Conservation (phyloP, 2,329 filamentous ascomycete genomes). For the Fonsecaea pedrosoi region DNA sequence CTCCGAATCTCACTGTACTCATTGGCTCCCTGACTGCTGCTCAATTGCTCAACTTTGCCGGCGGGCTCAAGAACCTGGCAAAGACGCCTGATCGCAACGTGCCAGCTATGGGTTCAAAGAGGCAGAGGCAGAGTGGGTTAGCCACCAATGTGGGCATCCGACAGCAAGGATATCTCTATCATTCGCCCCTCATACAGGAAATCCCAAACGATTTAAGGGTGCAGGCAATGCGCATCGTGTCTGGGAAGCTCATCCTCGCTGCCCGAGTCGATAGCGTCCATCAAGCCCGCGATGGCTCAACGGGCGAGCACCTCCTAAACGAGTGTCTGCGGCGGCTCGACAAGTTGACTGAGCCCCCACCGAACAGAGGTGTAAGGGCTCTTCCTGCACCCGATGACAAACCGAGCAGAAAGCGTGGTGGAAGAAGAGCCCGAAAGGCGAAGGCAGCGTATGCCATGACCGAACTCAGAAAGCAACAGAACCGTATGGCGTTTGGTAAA, state of each 20-base stretch:
- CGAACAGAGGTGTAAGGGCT: conserved; percentile 85
- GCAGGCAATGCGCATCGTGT: conserved; percentile 93
- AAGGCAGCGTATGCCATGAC: conserved; percentile 98
- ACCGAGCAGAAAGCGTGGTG: conserved; percentile 88
- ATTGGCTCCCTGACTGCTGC: conserved; percentile 93
- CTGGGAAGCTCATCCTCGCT: conserved; percentile 91
- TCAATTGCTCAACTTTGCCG: conserved; percentile 93
- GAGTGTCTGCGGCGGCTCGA: conserved; percentile 85
- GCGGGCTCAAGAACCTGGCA: conserved; percentile 83
- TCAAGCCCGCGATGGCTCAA: conserved; percentile 78
- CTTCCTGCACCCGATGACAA: conserved; percentile 95
- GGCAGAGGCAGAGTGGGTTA: conserved; percentile 78
- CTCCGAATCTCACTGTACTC: conserved; percentile 87
- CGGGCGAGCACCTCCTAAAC: conserved; percentile 80
- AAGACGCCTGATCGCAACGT: conserved; percentile 95
- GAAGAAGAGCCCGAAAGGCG: conserved; percentile 85
- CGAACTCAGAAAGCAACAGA: conserved; percentile 92
- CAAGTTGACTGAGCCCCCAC: conserved; percentile 88
- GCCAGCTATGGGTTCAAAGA: conserved; percentile 87
- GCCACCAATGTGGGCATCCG: conserved; percentile 91
- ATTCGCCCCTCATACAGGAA: conserved; percentile 84
- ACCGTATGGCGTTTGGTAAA: conserved; percentile 93
- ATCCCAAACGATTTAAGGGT: conserved; percentile 87
- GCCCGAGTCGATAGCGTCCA: conserved; percentile 88
- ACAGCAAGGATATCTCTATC: conserved; percentile 91